Percentiles rank a stretch among this genome's conserved stretches.
phyloP scores from a whole-genome alignment of 2,329 filamentous ascomycete genomes.

The Pyrenophora teres region DNA sequence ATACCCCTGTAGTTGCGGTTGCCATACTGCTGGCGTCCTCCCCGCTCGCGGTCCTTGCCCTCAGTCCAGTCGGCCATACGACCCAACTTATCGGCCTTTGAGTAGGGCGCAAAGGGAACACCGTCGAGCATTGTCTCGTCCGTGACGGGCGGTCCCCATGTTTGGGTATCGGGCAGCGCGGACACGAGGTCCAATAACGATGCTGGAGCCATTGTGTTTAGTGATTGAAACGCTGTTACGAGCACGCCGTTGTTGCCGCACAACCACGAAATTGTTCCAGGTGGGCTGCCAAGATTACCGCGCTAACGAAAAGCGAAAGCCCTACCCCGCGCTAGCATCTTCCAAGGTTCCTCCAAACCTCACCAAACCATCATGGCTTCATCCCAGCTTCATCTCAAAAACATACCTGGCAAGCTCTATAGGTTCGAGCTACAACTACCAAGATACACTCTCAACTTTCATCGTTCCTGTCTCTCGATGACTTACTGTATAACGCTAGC shows the following conservation, averaged over 20 bases:
- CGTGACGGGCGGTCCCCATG: constrained; percentile 83
- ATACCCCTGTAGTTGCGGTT: constrained; percentile 90
- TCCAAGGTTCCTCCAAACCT: neutral
- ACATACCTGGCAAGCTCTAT: too few relatives aligned
- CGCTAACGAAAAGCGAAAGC: constrained; percentile 21
- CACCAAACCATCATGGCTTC: too few relatives aligned
- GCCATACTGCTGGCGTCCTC: constrained; percentile 79
- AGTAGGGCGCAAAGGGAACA: constrained; percentile 96
- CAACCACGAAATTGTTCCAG: constrained; percentile 20
- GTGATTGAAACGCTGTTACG: constrained; percentile 13
- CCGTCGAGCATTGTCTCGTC: constrained; percentile 89
- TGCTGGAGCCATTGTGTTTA: constrained; percentile 51
- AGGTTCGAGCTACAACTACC: too few relatives aligned
- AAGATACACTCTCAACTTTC: too few relatives aligned
- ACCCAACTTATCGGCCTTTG: constrained; percentile 97
- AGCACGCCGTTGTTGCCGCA: constrained; percentile 19
- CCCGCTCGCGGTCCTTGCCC: constrained; percentile 78
- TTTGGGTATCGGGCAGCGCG: constrained; percentile 51
- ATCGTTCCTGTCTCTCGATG: too few relatives aligned
- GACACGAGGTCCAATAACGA: constrained; percentile 56
- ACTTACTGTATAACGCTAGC: too few relatives aligned
- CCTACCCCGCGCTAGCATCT: constrained; percentile 18
- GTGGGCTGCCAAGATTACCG: constrained; percentile 25
- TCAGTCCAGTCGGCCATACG: constrained; percentile 99
- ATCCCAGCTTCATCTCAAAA: too few relatives aligned